Evolutionary conservation across 768 basidiomycete species (phyloP), one percentile per base, ranked within the genome.

Genomic region (Royoungia palumana): DNA sequence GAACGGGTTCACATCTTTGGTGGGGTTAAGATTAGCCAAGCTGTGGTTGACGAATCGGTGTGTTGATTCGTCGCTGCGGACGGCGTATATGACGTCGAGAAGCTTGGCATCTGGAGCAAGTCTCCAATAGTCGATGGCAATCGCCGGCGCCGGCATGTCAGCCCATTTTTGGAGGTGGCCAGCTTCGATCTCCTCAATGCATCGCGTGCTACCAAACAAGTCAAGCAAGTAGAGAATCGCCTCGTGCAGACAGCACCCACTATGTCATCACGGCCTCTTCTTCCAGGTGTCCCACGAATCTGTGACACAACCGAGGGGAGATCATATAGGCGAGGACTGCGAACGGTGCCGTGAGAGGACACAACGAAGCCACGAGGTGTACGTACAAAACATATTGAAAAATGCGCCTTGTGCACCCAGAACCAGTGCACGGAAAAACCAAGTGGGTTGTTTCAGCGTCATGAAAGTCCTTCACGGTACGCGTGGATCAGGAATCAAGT

Each of bases 41-140:
- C 88, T 90, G 72, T 98, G 95, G 68, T 98, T 98, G 55, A 95
- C 92, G 61, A 97, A 97, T 42, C 92, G 78, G 61, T 98, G 94
- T 1, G 89, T 93, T 1, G 88, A 80, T 65, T 97, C 94, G 67
- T 97, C 94, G 14, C 89, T 91, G 58, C 94, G 80, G 28, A 97
- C 89, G 28, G 92, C 93, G 61, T 90, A 90, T 41, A 97, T 77
- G 40, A 95, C 86, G 59, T 97, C 95, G 17, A 91, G 72, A 50
- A 98, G 71, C 58, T 80, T 93, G 0, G 92, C 88, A 57, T 87
- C 65, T 3, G 79, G 70, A 3, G 67, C 62, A 27, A 95, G 75
- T 20, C 93, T 81, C 92, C 95, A 98, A 69, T 97, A 97, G 64
- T 97, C 94, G 53, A 90, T 93, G 8, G 94, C 88, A 63, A 97